Conservation (phyloP, 352 stramenopile genomes). For the Pythium angustatum region DNA sequence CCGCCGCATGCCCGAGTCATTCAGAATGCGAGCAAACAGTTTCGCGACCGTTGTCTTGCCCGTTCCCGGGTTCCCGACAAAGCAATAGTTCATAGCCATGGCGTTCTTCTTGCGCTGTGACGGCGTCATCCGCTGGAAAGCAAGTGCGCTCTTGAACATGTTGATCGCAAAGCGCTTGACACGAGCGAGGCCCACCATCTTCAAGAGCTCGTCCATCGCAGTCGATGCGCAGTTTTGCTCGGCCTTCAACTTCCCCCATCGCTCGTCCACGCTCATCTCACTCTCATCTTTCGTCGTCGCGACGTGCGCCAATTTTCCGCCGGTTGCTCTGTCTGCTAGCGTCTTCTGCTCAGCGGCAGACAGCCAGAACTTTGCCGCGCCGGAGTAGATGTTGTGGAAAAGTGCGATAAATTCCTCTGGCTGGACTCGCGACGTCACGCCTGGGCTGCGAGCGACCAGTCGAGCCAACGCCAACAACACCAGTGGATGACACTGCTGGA, state of each 20-base stretch:
- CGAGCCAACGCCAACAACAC: slow-evolving; percentile 57
- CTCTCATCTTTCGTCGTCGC: slow-evolving; percentile 2
- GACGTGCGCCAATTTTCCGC: background rate
- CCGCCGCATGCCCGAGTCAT: slow-evolving; percentile 66
- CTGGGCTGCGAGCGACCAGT: slow-evolving; percentile 26
- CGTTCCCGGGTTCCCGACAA: slow-evolving; percentile 70
- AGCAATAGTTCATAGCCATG: slow-evolving; percentile 73
- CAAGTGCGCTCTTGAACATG: slow-evolving; percentile 76
- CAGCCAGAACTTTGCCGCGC: slow-evolving; percentile 48
- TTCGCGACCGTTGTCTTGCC: slow-evolving; percentile 83
- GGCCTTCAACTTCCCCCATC: slow-evolving; percentile 64
- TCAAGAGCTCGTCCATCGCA: slow-evolving; percentile 82
- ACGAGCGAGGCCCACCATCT: slow-evolving; percentile 77
- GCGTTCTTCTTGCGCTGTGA: slow-evolving; percentile 71
- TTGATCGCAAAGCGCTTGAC: slow-evolving; percentile 79
- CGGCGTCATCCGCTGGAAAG: slow-evolving; percentile 50
- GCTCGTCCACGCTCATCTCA: slow-evolving; percentile 34
- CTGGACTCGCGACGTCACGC: slow-evolving; percentile 17
- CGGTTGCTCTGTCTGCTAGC: slow-evolving; percentile 7
- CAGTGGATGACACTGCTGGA: slow-evolving; percentile 44
- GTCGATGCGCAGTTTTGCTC: slow-evolving; percentile 49
- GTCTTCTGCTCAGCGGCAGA: slow-evolving; percentile 30
- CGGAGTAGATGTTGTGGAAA: slow-evolving; percentile 56
- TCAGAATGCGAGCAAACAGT: slow-evolving; percentile 80
- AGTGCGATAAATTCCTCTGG: slow-evolving; percentile 42